A percentile compares a stretch with the other conserved stretches of the same genome.
Conservation (phyloP, 83 land plant species). For the Thuja plicata region DNA sequence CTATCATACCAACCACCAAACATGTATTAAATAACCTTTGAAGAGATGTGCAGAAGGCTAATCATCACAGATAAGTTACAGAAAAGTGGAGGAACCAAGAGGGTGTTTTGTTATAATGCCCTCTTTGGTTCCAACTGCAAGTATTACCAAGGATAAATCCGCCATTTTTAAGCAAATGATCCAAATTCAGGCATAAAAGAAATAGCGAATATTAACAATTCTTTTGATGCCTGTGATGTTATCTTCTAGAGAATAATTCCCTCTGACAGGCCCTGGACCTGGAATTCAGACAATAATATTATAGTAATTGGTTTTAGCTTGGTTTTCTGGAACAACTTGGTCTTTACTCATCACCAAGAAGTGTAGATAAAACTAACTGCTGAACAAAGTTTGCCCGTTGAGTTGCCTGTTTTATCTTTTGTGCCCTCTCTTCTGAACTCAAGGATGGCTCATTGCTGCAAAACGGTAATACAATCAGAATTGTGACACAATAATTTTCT, state of each 20-base stretch:
- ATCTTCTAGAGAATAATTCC: background rate
- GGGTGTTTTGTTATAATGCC: background rate
- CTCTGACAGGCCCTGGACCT: background rate
- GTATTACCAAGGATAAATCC: background rate
- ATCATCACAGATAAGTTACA: slow-evolving; percentile 6
- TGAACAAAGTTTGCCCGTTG: slow-evolving; percentile 6
- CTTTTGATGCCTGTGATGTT: background rate
- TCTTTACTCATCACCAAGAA: background rate
- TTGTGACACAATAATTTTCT: background rate
- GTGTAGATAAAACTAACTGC: slow-evolving; percentile 3
- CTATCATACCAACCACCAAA: background rate
- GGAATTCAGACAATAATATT: slow-evolving; percentile 5
- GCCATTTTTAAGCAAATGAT: slow-evolving; percentile 9
- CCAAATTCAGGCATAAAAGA: slow-evolving; percentile 2
- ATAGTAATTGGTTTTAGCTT: background rate
- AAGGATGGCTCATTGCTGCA: slow-evolving; percentile 6
- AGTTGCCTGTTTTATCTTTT: slow-evolving; percentile 7
- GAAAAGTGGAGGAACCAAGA: background rate
- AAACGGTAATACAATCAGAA: background rate
- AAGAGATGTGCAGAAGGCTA: slow-evolving; percentile 1
- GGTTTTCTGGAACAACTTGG: background rate
- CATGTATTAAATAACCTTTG: background rate
- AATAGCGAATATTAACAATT: background rate
- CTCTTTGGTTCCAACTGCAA: background rate
- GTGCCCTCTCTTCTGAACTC: slow-evolving; percentile 11